Conservation (phyloP, 495 filamentous ascomycete genomes). For the Aspergillus baeticus region DNA sequence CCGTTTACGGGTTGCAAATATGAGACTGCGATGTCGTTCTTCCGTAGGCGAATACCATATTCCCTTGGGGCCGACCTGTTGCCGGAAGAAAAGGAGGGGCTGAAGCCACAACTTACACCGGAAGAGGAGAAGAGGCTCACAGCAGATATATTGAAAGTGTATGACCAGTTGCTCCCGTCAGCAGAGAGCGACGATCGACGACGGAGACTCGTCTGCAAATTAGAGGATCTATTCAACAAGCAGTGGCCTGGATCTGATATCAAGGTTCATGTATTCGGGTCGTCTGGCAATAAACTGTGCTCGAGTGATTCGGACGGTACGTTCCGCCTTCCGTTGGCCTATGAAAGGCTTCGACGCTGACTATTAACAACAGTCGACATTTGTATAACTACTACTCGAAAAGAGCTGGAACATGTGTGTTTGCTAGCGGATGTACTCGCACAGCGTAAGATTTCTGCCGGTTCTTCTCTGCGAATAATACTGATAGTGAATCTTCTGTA, state of each 20-base stretch:
- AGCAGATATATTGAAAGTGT: conserved; percentile 78
- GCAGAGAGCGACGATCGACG: conserved; percentile 74
- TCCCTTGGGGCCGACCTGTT: conserved; percentile 74
- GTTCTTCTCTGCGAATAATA: not conserved
- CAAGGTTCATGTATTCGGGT: conserved; percentile 90
- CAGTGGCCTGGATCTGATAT: conserved; percentile 92
- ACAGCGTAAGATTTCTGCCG: conserved; percentile 60
- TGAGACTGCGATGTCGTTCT: conserved; percentile 73
- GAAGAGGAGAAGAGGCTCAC: conserved; percentile 77
- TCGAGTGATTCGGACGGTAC: conserved; percentile 95
- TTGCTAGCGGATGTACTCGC: conserved; percentile 80
- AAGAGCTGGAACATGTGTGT: conserved; percentile 81
- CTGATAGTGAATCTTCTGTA: conserved; percentile 15
- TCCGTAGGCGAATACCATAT: conserved; percentile 86
- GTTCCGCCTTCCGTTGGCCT: conserved; percentile 20
- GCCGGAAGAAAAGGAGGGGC: conserved; percentile 61
- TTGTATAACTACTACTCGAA: conserved; percentile 89
- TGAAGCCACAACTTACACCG: conserved; percentile 65
- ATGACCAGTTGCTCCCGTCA: conserved; percentile 80
- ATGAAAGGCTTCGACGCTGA: conserved; percentile 18
- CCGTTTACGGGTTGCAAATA: conserved; percentile 69
- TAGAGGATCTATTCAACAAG: conserved; percentile 81
- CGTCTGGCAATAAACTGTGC: conserved; percentile 91
- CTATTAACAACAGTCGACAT: conserved; percentile 73
- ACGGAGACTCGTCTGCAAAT: conserved; percentile 73